Base-by-base conservation (phyloP, 2,329 filamentous ascomycete genomes). In the Rutstroemia sp. region DNA sequence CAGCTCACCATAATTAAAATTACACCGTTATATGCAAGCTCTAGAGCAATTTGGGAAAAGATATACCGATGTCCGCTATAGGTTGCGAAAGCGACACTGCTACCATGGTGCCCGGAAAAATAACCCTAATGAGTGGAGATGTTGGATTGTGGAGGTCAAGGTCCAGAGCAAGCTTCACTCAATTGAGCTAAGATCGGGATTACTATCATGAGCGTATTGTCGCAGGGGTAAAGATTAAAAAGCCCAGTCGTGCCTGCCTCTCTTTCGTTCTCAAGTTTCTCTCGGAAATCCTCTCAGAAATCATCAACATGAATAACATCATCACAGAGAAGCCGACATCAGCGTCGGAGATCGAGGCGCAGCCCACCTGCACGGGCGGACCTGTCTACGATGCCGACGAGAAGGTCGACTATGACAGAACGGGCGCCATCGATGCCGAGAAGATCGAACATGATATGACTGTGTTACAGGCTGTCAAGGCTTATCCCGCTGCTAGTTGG, bases 401-500 rank as follows among this genome's bases (percentile, higher is more conserved):
- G 52, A 67, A 63, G 30, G 48, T 59, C 47, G 54, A 61, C 55
- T 60, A 65, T 49, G 51, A 68, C 65, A 66, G 59, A 58, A 45
- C 63, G 45, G 66, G 30, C 38, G 67, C 67, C 30, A 57, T 64
- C 42, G 76, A 80, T 59, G 82, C 79, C 12, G 82, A 85, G 71
- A 76, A 74, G 59, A 66, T 61, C 25, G 78, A 82, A 67, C 76
- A 79, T 64, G 66, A 73, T 34, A 78, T 80, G 77, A 69, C 64
- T 1, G 75, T 78, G 57, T 47, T 74, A 16, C 55, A 79, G 63
- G 78, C 78, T 58, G 73, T 80, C 55, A 73, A 70, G 66, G 73
- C 72, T 12, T 78, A 81, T 65, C 78, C 78, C 17, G 74, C 75
- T 70, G 78, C 78, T 60, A 73, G 73, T 17, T 74, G 74, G 59